These are phyloP conservation scores for Serendipita indica DNA, from an alignment of 768 basidiomycete genomes.

Conservation along the genomic window DNA sequence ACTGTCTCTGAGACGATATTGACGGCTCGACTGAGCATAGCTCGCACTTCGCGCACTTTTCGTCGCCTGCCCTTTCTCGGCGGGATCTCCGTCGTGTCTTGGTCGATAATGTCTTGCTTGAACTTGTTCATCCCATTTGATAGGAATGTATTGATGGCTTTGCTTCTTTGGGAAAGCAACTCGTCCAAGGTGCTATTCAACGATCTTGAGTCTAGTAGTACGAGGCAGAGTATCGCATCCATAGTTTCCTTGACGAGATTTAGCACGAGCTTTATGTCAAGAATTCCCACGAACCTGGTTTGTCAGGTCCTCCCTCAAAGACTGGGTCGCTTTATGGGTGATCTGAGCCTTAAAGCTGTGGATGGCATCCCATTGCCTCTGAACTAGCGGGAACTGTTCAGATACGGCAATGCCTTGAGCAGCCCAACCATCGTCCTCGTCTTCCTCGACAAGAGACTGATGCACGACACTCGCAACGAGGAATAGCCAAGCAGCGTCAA, in stretches of 20 bases:
- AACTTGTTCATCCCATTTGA: background rate
- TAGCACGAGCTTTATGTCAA: constrained; percentile 11
- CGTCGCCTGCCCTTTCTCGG: constrained; percentile 6
- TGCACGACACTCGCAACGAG: constrained; percentile 74
- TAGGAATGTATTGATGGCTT: constrained; percentile 16
- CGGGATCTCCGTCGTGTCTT: constrained; percentile 10
- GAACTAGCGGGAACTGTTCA: constrained; percentile 73
- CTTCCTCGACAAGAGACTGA: constrained; percentile 48
- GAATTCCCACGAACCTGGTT: background rate
- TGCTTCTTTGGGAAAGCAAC: constrained; percentile 44
- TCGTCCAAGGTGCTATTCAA: constrained; percentile 55
- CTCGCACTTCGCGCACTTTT: background rate
- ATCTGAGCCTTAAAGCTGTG: constrained; percentile 81
- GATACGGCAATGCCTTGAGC: constrained; percentile 45
- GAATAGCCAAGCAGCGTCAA: constrained; percentile 79
- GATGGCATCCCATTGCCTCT: constrained; percentile 87
- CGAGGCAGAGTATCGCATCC: constrained; percentile 64
- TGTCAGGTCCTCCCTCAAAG: constrained; percentile 43
- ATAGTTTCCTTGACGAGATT: constrained; percentile 43
- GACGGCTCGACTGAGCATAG: background rate
- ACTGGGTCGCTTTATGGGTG: constrained; percentile 69
- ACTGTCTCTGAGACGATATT: constrained; percentile 22
- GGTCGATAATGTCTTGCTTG: constrained; percentile 8
- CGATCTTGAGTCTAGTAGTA: constrained; percentile 79
- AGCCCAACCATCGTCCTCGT: constrained; percentile 50